A percentile compares a stretch with the other conserved stretches of the same genome.
These are phyloP conservation scores for Coemansia reversa DNA, from an alignment of 192 early-diverging fungal species.

Conservation along the genomic window DNA sequence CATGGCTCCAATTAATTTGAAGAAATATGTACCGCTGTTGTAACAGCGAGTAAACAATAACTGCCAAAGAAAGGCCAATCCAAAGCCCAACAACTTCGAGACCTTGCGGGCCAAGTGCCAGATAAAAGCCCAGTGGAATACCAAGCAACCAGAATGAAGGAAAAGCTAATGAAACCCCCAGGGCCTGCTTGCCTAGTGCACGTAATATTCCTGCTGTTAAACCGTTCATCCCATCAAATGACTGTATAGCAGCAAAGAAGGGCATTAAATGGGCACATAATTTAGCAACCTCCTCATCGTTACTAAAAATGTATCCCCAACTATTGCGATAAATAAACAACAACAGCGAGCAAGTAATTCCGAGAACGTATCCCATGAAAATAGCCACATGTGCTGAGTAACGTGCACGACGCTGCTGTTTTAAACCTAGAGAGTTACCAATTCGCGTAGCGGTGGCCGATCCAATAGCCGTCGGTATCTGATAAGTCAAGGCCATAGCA, in stretches of 20 bases:
- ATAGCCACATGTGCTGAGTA: slow-evolving; percentile 60
- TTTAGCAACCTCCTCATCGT: slow-evolving; percentile 24
- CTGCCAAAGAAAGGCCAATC: slow-evolving; percentile 57
- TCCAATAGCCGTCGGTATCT: slow-evolving; percentile 65
- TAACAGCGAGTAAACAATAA: slow-evolving; percentile 32
- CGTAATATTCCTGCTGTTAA: slow-evolving; percentile 59
- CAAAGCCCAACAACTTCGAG: slow-evolving; percentile 62
- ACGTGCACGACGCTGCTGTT: slow-evolving; percentile 57
- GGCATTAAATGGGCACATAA: slow-evolving; percentile 43
- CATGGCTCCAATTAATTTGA: slow-evolving; percentile 47
- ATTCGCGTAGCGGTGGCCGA: slow-evolving; percentile 79
- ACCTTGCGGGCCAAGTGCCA: slow-evolving; percentile 49
- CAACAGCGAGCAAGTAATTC: slow-evolving; percentile 57
- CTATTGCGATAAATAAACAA: slow-evolving; percentile 57
- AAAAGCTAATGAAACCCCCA: slow-evolving; percentile 55
- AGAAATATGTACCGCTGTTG: slow-evolving; percentile 42
- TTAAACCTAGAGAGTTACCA: slow-evolving; percentile 69
- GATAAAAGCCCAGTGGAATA: slow-evolving; percentile 55
- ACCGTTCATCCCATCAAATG: slow-evolving; percentile 59
- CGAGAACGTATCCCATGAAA: slow-evolving; percentile 59
- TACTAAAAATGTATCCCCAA: slow-evolving; percentile 66
- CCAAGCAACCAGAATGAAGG: slow-evolving; percentile 57
- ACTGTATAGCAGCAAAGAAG: slow-evolving; percentile 36
- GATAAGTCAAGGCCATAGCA: slow-evolving; percentile 69
- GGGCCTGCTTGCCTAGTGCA: slow-evolving; percentile 54